Evolutionary conservation across 495 filamentous ascomycete genomes (phyloP), one percentile per base, ranked within the genome.

Genomic region (Penicillium silybi): DNA sequence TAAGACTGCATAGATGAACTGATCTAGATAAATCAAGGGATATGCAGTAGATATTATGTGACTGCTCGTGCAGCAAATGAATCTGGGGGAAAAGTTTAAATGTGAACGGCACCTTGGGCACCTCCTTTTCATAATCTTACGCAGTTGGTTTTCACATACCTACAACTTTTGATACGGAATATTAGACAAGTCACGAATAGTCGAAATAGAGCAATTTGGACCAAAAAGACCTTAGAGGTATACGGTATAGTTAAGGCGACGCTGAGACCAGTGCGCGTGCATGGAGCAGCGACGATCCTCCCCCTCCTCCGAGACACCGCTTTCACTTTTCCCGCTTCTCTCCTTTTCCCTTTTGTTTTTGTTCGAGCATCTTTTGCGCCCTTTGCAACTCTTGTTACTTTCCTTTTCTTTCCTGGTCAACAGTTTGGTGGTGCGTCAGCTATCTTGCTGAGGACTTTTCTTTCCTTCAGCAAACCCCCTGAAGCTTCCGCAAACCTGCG

Each of bases 241-340:
- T 23, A 23, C 22, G 6, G 22, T 32, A 32, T 32, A 32, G 29
- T 32, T 32, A 32, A 32, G 29, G 29, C 29, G 29, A 15, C 19
- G 4, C 2, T 25, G 20, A 43, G 41, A 43, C 41, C 18, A 22
- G 41, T 32, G 29, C 29, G 29, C 18, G 41, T 23, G 46, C 13
- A 44, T 38, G 23, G 48, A 61, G 42, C 61, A 64, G 32, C 61
- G 61, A 38, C 57, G 61, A 50, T 64, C 56, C 41, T 45, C 54
- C 54, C 43, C 52, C 44, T 46, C 45, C 54, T 32, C 53, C 22
- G 59, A 32, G 29, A 58, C 56, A 61, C 54, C 63, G 57, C 54
- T 59, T 66, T 63, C 48, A 59, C 49, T 55, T 57, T 57, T 52
- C 62, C 61, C 63, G 53, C 54, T 54, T 54, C 59, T 51, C 65